Base-by-base conservation (phyloP, 1,284 basidiomycete genomes). In the Chiua sp. region DNA sequence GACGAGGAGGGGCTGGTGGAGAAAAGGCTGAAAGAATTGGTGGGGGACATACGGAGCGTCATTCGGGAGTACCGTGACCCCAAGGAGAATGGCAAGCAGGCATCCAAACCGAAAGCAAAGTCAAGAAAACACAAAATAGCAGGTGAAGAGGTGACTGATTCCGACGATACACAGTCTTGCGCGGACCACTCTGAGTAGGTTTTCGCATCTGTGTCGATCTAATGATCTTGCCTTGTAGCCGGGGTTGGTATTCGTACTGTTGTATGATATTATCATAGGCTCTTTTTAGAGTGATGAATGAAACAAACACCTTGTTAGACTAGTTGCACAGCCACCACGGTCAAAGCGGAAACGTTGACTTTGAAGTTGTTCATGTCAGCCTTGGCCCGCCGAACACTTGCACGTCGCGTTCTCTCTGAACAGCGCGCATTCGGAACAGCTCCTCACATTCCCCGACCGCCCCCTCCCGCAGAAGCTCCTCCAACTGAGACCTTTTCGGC, bases 401-500 rank as follows among this genome's bases (percentile, higher is more conserved):
- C 46, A 10, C 61, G 65, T 42, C 55, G 65, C 13, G 23, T 32
- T 32, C 30, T 32, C 7, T 51, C 55, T 44, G 59, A 53, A 32
- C 61, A 37, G 50, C 57, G 69, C 26, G 37, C 60, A 32, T 65
- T 68, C 54, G 62, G 60, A 44, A 63, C 60, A 7, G 18, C 63
- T 11, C 63, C 71, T 7, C 66, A 63, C 10, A 30, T 64, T 28
- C 66, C 71, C 28, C 68, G 59, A 46, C 72, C 70, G 28, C 69
- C 66, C 1, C 72, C 69, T 56, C 63, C 71, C 13, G 51, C 59
- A 47, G 61, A 63, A 37, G 61, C 67, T 51, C 71, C 67, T 12
- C 60, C 37, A 2, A 59, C 60, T 0, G 73, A 75, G 37, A 70
- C 69, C 0, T 77, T 74, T 51, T 64, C 74, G 18, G 73, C 70